These are phyloP conservation scores for Myxozyma neglecta DNA, from an alignment of 805 yeast genomes.

Conservation along the genomic window DNA sequence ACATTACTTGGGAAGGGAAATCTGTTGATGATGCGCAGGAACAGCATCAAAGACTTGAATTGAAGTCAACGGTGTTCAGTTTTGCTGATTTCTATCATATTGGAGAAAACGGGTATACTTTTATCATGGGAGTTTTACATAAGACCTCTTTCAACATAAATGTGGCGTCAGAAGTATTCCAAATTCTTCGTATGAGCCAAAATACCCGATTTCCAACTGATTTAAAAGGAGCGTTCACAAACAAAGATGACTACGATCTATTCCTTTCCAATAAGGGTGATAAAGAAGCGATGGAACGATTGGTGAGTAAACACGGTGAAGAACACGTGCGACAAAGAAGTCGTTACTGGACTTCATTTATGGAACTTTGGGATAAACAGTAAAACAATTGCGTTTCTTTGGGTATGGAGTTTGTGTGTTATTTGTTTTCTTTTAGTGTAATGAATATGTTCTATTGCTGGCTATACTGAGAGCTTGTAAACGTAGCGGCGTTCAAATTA, in stretches of 20 bases:
- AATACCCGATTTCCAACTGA: not conserved
- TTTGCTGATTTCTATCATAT: not conserved
- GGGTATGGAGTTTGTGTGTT: not conserved
- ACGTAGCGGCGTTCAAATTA: no score
- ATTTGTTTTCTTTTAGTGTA: not conserved
- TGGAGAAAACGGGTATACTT: not conserved
- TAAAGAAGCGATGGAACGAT: not conserved
- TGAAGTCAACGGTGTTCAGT: not conserved
- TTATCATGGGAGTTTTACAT: constrained; percentile 9
- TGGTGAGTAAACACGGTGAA: constrained; percentile 10
- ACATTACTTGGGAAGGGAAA: not conserved
- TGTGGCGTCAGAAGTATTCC: not conserved
- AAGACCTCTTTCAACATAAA: constrained; percentile 4
- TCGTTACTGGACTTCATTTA: constrained; percentile 2
- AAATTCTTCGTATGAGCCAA: not conserved
- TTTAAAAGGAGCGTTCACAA: constrained; percentile 15
- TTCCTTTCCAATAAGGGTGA: constrained; percentile 8
- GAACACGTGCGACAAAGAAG: not conserved
- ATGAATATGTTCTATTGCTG: no score
- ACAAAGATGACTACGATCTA: constrained; percentile 11
- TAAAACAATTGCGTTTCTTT: not conserved
- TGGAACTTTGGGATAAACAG: not conserved
- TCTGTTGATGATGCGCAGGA: not conserved
- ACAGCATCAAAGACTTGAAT: not conserved
- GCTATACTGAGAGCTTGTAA: no score